Evolutionary conservation across 129 eudicot species (phyloP).

Genomic region (Pulicaria dysenterica): DNA sequence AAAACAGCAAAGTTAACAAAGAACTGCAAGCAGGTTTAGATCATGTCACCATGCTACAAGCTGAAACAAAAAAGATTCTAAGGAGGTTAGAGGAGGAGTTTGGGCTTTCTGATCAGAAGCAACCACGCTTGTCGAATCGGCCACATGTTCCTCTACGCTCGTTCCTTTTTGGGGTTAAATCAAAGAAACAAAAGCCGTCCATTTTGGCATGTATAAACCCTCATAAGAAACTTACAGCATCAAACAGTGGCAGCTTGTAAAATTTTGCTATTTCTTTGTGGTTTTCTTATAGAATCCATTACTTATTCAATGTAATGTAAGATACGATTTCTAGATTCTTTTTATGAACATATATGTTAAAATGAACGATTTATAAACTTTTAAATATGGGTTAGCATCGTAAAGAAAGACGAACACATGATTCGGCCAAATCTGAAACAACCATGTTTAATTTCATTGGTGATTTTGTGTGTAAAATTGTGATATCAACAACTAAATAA

Average conservation of each 20-base stretch:
- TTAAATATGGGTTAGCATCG: too few species aligned
- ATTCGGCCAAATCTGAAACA: too few species aligned
- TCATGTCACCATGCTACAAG: conserved; percentile 50
- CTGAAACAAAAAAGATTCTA: conserved; percentile 54
- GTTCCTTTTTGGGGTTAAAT: conserved; percentile 74
- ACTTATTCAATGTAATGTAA: background rate
- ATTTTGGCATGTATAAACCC: conserved; percentile 68
- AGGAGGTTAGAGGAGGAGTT: conserved; percentile 56
- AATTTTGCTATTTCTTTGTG: background rate
- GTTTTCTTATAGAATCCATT: background rate
- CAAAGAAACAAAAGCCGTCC: conserved; percentile 63
- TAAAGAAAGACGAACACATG: too few species aligned
- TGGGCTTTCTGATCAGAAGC: conserved; percentile 37
- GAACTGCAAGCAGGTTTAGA: conserved; percentile 80
- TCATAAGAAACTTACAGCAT: conserved; percentile 34
- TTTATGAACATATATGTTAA: too few species aligned
- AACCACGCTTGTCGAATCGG: conserved; percentile 39
- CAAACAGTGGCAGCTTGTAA: conserved; percentile 26
- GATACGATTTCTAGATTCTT: background rate
- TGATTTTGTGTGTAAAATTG: too few species aligned
- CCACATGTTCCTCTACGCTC: conserved; percentile 67
- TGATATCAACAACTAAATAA: too few species aligned
- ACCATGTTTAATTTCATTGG: too few species aligned
- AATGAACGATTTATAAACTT: too few species aligned
- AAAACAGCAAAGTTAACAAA: conserved; percentile 71